phyloP scores from a whole-genome alignment of 495 filamentous ascomycete species.

The Hypoxylon fragiforme region DNA sequence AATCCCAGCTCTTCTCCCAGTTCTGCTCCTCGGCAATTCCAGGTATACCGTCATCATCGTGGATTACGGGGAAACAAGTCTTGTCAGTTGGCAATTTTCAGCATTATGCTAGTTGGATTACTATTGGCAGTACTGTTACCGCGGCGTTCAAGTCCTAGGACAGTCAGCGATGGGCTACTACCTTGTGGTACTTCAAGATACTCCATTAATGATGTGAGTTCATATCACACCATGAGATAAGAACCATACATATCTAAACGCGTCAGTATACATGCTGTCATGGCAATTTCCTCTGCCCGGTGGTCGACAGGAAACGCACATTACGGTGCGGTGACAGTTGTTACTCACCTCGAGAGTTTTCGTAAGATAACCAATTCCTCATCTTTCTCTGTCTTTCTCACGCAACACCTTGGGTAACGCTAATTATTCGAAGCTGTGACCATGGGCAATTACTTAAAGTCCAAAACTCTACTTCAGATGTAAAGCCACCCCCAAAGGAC shows the following conservation, averaged over 20 bases:
- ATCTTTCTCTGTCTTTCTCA: no score
- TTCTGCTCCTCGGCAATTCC: slow-evolving; percentile 2
- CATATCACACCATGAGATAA: background rate
- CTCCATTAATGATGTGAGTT: slow-evolving; percentile 38
- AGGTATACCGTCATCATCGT: slow-evolving; percentile 1
- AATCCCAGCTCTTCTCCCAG: no score
- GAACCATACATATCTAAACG: background rate
- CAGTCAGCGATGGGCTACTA: slow-evolving; percentile 20
- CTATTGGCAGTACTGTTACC: slow-evolving; percentile 21
- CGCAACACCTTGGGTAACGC: no score
- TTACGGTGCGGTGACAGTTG: slow-evolving; percentile 46
- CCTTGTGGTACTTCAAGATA: slow-evolving; percentile 46
- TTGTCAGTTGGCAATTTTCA: slow-evolving; percentile 17
- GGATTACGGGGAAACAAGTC: slow-evolving; percentile 5
- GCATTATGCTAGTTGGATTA: slow-evolving; percentile 17
- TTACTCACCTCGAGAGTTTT: slow-evolving; percentile 43
- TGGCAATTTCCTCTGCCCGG: slow-evolving; percentile 46
- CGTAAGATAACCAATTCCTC: slow-evolving; percentile 34
- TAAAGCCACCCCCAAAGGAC: slow-evolving; percentile 6
- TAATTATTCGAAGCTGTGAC: slow-evolving; percentile 27
- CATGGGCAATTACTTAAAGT: slow-evolving; percentile 36
- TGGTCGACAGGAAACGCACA: slow-evolving; percentile 40
- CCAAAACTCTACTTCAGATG: slow-evolving; percentile 1
- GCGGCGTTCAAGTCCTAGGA: background rate
- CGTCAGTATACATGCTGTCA: slow-evolving; percentile 50